phyloP scores from a whole-genome alignment of 257 asterid species.

The Marsdenia floribunda region DNA sequence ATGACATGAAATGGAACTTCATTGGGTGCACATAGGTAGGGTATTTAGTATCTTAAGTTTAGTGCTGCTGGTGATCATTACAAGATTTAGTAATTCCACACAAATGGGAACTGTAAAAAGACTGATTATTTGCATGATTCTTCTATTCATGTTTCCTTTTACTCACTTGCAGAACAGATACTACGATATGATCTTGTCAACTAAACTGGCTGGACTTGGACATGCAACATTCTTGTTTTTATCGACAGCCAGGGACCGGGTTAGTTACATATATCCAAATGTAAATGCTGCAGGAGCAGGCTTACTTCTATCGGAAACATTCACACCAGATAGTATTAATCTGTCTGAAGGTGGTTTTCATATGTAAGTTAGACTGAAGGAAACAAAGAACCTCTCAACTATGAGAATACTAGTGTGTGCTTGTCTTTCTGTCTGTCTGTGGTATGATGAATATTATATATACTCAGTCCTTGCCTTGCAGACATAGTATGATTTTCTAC shows the following conservation, averaged over 20 bases:
- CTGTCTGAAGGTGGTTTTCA: constrained; percentile 72
- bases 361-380: constrained; percentile 39
- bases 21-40: not conserved
- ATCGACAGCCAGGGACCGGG: constrained; percentile 72
- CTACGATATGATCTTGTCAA: constrained; percentile 72
- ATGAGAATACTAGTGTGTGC: too few relatives aligned
- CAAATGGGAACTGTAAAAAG: not conserved
- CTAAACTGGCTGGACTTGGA: constrained; percentile 79
- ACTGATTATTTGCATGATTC: not conserved
- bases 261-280: constrained; percentile 76
- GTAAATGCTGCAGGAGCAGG: constrained; percentile 89
- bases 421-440: too few relatives aligned
- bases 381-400: not conserved
- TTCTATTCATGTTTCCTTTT: constrained; percentile 6
- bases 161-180: constrained; percentile 58
- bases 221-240: constrained; percentile 78
- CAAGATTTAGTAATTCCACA: not conserved
- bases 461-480: not conserved
- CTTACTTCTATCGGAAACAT: constrained; percentile 55
- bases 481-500: not conserved
- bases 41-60: not conserved
- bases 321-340: constrained; percentile 50
- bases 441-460: not conserved
- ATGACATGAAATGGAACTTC: not conserved
- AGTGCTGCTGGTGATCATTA: not conserved